phyloP scores from a whole-genome alignment of 768 basidiomycete species.

The Mycena galericulata region DNA sequence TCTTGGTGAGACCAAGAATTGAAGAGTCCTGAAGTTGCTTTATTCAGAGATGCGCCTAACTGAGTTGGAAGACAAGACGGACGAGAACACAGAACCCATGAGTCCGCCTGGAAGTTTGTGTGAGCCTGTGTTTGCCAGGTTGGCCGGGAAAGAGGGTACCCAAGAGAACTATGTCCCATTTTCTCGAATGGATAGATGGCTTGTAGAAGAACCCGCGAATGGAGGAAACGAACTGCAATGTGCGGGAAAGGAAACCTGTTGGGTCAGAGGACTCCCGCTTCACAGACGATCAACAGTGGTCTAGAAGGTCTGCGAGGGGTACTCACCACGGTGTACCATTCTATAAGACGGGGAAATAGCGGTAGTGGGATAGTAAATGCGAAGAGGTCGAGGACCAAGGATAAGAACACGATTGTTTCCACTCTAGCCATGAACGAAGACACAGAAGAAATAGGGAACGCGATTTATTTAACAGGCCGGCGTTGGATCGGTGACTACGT shows the following conservation, averaged over 20 bases:
- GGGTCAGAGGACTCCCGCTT: slow-evolving; percentile 82
- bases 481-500: background rate
- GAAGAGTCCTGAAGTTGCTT: slow-evolving; percentile 70
- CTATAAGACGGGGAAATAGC: slow-evolving; percentile 96
- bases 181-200: slow-evolving; percentile 68
- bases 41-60: slow-evolving; percentile 40
- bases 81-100: slow-evolving; percentile 96
- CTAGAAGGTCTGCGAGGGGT: background rate
- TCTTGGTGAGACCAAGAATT: slow-evolving; percentile 85
- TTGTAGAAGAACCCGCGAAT: slow-evolving; percentile 76
- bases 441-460: background rate
- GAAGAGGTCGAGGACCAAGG: slow-evolving; percentile 89
- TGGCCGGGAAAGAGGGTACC: slow-evolving; percentile 54
- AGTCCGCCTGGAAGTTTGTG: slow-evolving; percentile 69
- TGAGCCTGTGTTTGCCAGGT: background rate
- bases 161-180: slow-evolving; percentile 96
- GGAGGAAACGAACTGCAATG: slow-evolving; percentile 73
- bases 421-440: slow-evolving; percentile 66
- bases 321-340: slow-evolving; percentile 87
- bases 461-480: too few species aligned
- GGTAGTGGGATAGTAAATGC: slow-evolving; percentile 97
- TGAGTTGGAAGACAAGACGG: slow-evolving; percentile 47
- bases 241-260: slow-evolving; percentile 77
- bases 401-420: slow-evolving; percentile 88
- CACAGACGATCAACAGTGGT: slow-evolving; percentile 13